Evolutionary conservation across 2,329 filamentous ascomycete genomes (phyloP).

Genomic region (Colletotrichum chrysophilum): DNA sequence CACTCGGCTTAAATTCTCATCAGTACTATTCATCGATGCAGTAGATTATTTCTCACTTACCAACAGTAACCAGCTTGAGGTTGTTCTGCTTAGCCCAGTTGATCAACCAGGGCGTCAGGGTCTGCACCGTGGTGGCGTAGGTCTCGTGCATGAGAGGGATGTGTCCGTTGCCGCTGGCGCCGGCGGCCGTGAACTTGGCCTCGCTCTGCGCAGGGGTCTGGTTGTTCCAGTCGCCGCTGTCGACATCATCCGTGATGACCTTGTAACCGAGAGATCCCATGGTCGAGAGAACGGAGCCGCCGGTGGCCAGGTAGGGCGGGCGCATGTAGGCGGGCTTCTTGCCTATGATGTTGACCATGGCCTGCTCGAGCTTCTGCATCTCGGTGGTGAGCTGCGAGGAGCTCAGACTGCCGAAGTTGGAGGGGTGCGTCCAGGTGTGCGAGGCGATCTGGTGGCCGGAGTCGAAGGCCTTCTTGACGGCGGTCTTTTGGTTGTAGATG

Average conservation of each 20-base stretch:
- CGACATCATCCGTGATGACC: conserved; percentile 65
- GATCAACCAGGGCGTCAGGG: conserved; percentile 54
- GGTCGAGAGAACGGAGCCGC: conserved; percentile 45
- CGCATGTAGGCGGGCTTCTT: conserved; percentile 56
- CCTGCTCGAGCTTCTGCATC: conserved; percentile 56
- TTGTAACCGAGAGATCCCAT: conserved; percentile 59
- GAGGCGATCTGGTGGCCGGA: conserved; percentile 59
- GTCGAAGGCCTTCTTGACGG: conserved; percentile 58
- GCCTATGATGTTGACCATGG: conserved; percentile 53
- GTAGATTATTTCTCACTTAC: conserved; percentile 32
- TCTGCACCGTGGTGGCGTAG: conserved; percentile 52
- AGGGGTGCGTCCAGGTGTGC: conserved; percentile 58
- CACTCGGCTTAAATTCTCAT: conserved; percentile 40
- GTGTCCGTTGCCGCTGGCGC: conserved; percentile 50
- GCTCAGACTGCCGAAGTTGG: conserved; percentile 44
- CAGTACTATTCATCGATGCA: neutral
- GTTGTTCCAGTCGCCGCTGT: conserved; percentile 67
- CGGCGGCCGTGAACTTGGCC: conserved; percentile 52
- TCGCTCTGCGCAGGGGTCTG: conserved; percentile 55
- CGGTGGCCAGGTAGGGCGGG: conserved; percentile 53
- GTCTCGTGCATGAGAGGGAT: conserved; percentile 65
- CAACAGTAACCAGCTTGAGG: conserved; percentile 55
- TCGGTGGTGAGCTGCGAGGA: conserved; percentile 46
- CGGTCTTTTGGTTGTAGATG: conserved; percentile 53
- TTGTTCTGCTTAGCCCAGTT: conserved; percentile 55